These are phyloP conservation scores for Thalassia testudinum DNA, from an alignment of 116 monocot species.

Conservation along the genomic window DNA sequence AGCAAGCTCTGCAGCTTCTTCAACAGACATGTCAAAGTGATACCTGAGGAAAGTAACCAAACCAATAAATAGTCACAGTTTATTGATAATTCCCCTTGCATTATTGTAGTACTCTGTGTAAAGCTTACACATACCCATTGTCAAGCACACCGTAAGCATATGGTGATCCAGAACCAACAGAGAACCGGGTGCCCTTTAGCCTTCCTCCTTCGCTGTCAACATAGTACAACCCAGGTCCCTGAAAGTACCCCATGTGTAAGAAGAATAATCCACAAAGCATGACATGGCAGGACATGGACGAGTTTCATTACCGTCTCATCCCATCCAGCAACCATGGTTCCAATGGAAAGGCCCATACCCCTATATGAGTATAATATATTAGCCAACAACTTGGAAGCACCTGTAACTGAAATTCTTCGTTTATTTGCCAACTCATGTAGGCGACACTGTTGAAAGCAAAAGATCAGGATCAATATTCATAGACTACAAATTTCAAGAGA, in stretches of 20 bases:
- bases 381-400: conserved; percentile 78
- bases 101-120: no score
- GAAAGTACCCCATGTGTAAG: conserved; percentile 1
- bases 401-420: conserved; percentile 69
- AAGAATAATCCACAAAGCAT: neutral
- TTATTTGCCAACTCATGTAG: conserved; percentile 84
- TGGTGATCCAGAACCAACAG: conserved; percentile 88
- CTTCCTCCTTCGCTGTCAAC: conserved; percentile 96
- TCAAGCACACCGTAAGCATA: conserved; percentile 90
- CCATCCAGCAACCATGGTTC: conserved; percentile 98
- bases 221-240: conserved; percentile 82
- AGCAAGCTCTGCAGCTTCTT: conserved; percentile 81
- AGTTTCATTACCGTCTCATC: conserved; percentile 50
- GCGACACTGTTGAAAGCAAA: conserved; percentile 26
- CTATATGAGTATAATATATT: conserved; percentile 80
- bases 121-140: conserved; percentile 28
- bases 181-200: conserved; percentile 66
- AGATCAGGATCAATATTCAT: neutral
- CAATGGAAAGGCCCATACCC: conserved; percentile 85
- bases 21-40: conserved; percentile 52
- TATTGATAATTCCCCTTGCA: no score
- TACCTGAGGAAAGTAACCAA: conserved; percentile 23
- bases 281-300: neutral
- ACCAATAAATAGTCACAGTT: no score
- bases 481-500: no score